Base-by-base conservation (phyloP, 306 rosid genomes). In the Quercus agrifolia region DNA sequence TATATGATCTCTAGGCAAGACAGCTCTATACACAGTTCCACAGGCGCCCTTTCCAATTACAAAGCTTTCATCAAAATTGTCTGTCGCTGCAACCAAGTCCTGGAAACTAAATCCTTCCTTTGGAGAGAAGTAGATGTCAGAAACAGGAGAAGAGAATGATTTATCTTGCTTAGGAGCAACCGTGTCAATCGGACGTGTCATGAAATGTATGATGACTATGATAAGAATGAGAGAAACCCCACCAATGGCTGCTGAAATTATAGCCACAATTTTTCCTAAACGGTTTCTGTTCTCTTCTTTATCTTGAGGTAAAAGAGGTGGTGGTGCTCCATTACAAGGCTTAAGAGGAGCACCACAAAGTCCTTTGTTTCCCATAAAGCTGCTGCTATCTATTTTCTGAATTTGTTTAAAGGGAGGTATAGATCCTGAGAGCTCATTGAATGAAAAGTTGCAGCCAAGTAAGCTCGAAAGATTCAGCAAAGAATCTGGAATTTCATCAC, bases 41-140 rank as follows among this genome's bases (percentile, higher is more conserved):
- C 99, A 96, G 23, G 98, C 99, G 74, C 99, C 97, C 74, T 79
- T 89, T 62, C 99, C 99, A 54, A 96, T 68, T 44, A 88, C 91
- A 84, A 82, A 93, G 78, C 92, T 89, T 1, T 93, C 98, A 54
- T 90, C 87, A 74, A 96, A 96, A 66, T 89, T 86, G 59, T 87
- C 82, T 3, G 99, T 96, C 25, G 91, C 98, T 83, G 91, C 99
- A 76, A 96, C 90, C 20, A 96, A 89, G 81, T 96, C 98, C 62
- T 89, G 94, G 87, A 96, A 91, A 27, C 90, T 84, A 79, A 93
- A 87, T 55, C 90, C 91, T 3, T 93, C 99, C 69, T 91, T 96
- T 55, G 96, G 93, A 78, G 90, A 94, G 12, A 96, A 87, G 86
- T 91, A 96, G 75, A 90, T 78, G 82, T 96, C 97, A 6, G 92